A percentile compares a stretch with the other conserved stretches of the same genome.
phyloP scores from a whole-genome alignment of 2,329 filamentous ascomycete genomes.

The Diaporthe sp. region DNA sequence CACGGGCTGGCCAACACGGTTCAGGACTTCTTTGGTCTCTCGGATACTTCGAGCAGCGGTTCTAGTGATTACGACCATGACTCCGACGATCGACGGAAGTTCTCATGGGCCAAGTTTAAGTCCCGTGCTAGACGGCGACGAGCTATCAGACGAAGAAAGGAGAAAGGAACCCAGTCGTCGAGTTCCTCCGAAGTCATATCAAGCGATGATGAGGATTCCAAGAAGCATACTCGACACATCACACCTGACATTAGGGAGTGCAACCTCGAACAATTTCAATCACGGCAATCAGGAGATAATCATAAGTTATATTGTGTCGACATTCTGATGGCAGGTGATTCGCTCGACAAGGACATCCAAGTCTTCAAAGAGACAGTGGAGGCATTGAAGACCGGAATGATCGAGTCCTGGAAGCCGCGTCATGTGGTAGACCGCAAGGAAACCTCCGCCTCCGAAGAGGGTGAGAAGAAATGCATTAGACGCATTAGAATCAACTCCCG shows the following conservation, averaged over 20 bases:
- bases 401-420: background rate
- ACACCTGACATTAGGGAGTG: background rate
- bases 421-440: no score
- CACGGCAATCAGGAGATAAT: background rate
- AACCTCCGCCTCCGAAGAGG: no score
- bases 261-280: background rate
- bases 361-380: fast-evolving
- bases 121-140: background rate
- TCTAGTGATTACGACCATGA: background rate
- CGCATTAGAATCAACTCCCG: background rate
- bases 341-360: fast-evolving
- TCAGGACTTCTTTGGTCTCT: background rate
- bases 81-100: background rate
- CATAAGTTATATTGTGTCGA: background rate
- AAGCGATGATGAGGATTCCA: no score
- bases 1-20: background rate
- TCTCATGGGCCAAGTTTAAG: background rate
- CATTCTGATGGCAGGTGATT: background rate
- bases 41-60: background rate
- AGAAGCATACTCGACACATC: background rate
- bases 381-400: background rate
- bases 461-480: background rate
- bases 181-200: no score
- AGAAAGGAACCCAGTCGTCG: no score
- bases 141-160: fast-evolving